Base-by-base conservation (phyloP, 129 eudicot species). In the Dittrichia graveolens region DNA sequence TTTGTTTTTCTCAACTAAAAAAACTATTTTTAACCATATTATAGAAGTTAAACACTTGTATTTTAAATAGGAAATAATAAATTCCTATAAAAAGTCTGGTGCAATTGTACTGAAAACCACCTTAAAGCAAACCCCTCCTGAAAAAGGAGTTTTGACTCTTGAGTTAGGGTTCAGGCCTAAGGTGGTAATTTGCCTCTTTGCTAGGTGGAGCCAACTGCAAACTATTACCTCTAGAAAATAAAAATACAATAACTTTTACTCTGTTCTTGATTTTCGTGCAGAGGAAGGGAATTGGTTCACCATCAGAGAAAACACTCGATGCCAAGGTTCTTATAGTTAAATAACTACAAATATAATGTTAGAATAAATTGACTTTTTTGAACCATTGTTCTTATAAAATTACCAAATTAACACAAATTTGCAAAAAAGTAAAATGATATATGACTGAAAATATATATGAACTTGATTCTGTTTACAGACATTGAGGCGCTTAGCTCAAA, bases 401-500 rank as follows among this genome's bases (percentile, higher is more conserved):
- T 5, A 34, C 13, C 39, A 50, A 24, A 39, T 8, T 14, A 40
- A 4, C 69, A 39, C 67, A 61, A 24, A n/a, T n/a, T 61, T 61
- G 12, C 48, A 14, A 61, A 61, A 3, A 56, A 18, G 31, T 3
- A 18, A 16, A 55, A 0, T 16, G 61, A 19, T 55, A 55, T 7
- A 19, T 18, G 19, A 19, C 5, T 15, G 35, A 45, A 44, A 5
- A n/a, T 68, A 8, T 34, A 13, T 13, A 18, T 71, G 49, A 69
- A 40, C n/a, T 11, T 73, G 37, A 77, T 39, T 52, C 18, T 75
- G 16, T 58, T 76, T 83, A 18, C 88, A 94, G 99, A 94, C 97
- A 69, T 77, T 90, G 80, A 88, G 97, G 76, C 97, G 99, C 59
- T 85, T 94, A 75, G 98, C 98, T 68, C 98, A 94, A 83, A 94